Base-by-base conservation (phyloP, 129 eudicot genomes). In the Flaveria sonorensis region DNA sequence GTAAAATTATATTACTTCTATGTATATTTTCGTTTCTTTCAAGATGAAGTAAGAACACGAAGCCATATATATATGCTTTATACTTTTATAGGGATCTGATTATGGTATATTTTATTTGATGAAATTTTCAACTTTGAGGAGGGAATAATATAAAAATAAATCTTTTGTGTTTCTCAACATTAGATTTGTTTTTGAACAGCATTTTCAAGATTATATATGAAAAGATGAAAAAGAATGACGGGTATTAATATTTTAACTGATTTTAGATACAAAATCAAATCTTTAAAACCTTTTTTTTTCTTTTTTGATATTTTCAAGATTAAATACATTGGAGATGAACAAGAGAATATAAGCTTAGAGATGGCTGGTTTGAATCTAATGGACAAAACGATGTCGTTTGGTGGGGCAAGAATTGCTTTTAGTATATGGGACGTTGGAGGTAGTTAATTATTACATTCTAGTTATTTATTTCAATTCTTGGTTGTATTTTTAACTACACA, bases 371-470 rank as follows among this genome's bases (percentile, higher is more conserved):
- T 93, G 70, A 91, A 93, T 79, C 73, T 90, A 57, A 89, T 88
- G 89, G 97, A 87, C 43, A 93, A 91, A 60, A 87, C 87, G 23
- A 14, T 89, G 30, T 36, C 64, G 72, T 85, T 93, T 71, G 53
- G 74, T 73, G 94, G 87, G 3, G 96, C 96, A 71, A 89, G 88
- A 72, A 91, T 91, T 87, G 88, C 89, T 77, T 89, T 89, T 48
- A 86, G 83, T 28, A 84, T 94, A 57, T 94, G 99, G 99, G 98
- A 93, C 70, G 96, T 93, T 23, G 98, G 87, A 83, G 98, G 98
- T 93, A 81, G 50, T 45, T 45, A 45, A 48, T 14, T 48, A 48
- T 48, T 26, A 50, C 45, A 51, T 67, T 19, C 7, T 68, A 70
- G 56, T 8, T 64, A 7, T 50, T 21, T n/a, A n/a, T n/a, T n/a